Evolutionary conservation across 2,329 filamentous ascomycete species (phyloP).

Genomic region (Talaromyces rugulosus): DNA sequence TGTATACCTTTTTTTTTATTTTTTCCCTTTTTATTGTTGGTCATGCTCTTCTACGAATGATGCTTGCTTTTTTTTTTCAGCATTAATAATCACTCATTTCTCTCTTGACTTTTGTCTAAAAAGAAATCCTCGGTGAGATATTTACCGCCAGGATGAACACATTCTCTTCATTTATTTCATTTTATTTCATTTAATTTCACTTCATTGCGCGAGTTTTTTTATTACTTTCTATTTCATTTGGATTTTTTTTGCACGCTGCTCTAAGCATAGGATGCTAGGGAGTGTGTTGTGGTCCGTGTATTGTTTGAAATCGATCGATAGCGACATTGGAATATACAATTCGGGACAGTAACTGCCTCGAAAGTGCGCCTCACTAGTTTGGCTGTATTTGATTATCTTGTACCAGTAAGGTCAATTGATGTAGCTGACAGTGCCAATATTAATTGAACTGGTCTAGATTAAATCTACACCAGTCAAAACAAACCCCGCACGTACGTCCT

Average conservation of each 20-base stretch:
- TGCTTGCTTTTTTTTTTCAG: neutral
- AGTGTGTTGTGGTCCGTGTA: neutral
- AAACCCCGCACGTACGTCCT: neutral
- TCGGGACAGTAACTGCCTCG: too few species aligned
- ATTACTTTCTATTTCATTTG: neutral
- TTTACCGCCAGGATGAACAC: neutral
- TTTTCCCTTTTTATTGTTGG: neutral
- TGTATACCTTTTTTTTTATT: neutral
- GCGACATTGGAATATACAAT: neutral
- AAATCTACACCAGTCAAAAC: neutral
- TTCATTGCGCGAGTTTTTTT: neutral
- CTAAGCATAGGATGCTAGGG: neutral
- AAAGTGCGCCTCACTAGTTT: too few species aligned
- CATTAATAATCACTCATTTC: neutral
- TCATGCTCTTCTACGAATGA: constrained; percentile 14
- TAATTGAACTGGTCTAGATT: too few species aligned
- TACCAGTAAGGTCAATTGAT: too few species aligned
- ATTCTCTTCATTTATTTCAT: neutral
- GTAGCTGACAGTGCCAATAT: too few species aligned
- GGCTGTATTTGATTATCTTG: too few species aligned
- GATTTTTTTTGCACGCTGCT: neutral
- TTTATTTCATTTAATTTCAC: neutral
- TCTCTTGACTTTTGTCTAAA: neutral
- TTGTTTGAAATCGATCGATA: neutral
- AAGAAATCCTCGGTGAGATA: neutral